Evolutionary conservation across 139 green algal genomes (phyloP), one percentile per base, ranked within the genome.

Genomic region (Yamagishiella unicocca): DNA sequence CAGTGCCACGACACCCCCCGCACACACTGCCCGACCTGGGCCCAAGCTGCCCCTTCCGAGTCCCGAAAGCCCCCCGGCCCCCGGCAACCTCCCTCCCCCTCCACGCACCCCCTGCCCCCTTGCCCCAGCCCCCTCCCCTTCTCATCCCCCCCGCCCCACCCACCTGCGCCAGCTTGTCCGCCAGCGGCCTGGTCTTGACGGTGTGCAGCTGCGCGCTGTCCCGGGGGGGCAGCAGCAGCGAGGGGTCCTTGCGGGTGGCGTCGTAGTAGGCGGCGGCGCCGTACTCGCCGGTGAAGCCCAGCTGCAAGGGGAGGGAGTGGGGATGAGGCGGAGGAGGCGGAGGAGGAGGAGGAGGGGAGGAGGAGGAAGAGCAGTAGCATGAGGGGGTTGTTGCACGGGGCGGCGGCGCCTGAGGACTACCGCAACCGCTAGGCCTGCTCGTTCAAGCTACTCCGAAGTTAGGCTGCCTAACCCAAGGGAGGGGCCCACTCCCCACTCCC

Each of bases 101-200:
- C 43, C 42, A 31, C 45, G 12, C 42, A 29, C n/a, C 5, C 25
- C 14, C 5, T 4, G 27, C 45, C 53, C 19, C 35, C 14, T 33
- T 25, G 1, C 22, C 70, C 24, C 38, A 55, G 1, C 38, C 40
- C 1, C 35, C 14, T 31, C 29, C 6, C 35, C 68, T 10, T 22
- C 19, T 7, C 75, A 50, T 14, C 8, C 77, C 54, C 33, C 8
- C n/a, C 45, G 27, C 7, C 24, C 33, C 27, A n/a, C 71, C n/a
- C 53, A 91, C 87, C 87, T 91, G 87, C 54, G 53, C 54, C 61
- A 91, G 40, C 74, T 91, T 91, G 19, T 87, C 67, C 33, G 24
- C 72, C 50, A 91, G 64, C 2, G 76, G 88, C 31, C 88, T 37
- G 5, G 64, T 91, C 79, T 89, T 89, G 29, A 76, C 76, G 3